phyloP scores from a whole-genome alignment of 768 basidiomycete genomes.

The Amanita rimosa region DNA sequence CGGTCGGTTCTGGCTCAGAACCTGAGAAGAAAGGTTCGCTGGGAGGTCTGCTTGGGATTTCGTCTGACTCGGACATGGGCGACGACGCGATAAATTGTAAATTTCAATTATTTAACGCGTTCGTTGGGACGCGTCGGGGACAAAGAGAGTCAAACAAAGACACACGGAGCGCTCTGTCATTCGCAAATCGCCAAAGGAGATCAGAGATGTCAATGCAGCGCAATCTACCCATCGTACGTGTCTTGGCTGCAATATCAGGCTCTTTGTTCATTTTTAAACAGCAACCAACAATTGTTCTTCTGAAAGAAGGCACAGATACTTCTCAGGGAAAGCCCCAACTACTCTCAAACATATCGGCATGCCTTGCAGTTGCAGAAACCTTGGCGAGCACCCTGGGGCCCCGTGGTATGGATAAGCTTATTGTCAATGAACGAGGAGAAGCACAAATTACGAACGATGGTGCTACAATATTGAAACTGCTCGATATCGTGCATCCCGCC shows the following conservation, averaged over 20 bases:
- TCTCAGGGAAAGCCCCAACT: constrained; percentile 91
- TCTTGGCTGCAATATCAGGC: neutral
- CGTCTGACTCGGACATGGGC: constrained; percentile 13
- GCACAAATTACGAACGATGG: constrained; percentile 99
- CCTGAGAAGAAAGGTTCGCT: constrained; percentile 46
- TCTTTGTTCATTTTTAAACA: constrained; percentile 19
- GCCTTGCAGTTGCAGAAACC: constrained; percentile 86
- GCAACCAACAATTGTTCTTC: constrained; percentile 97
- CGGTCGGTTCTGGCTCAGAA: constrained; percentile 37
- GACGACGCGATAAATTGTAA: constrained; percentile 6
- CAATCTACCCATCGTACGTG: constrained; percentile 60
- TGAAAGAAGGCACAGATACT: constrained; percentile 92
- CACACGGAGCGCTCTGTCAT: neutral
- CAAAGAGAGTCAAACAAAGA: constrained; percentile 9
- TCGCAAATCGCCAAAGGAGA: constrained; percentile 13
- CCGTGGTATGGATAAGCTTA: constrained; percentile 97
- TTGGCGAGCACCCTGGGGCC: constrained; percentile 95
- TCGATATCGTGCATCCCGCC: constrained; percentile 97
- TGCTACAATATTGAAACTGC: constrained; percentile 92
- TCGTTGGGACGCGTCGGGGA: constrained; percentile 26
- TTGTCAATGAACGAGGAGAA: constrained; percentile 86
- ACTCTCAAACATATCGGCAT: constrained; percentile 93
- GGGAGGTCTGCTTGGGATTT: constrained; percentile 19
- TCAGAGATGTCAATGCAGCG: constrained; percentile 62
- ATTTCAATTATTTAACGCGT: too few relatives aligned